Evolutionary conservation across 2,329 filamentous ascomycete species (phyloP), one percentile per base, ranked within the genome.

Genomic region (Talaromyces amestolkiae): DNA sequence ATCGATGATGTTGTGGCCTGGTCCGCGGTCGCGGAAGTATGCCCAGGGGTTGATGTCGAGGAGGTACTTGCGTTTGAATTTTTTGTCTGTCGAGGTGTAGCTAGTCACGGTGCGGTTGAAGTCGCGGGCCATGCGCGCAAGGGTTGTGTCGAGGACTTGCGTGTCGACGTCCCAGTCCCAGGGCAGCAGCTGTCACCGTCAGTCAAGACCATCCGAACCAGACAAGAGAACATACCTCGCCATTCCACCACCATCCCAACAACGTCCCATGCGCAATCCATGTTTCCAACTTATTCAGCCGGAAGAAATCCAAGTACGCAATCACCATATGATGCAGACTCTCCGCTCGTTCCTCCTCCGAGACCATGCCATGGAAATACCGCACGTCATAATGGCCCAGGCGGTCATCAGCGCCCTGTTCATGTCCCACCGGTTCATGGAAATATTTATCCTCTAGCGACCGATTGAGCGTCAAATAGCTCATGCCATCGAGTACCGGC

Each of bases 221-320:
- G 5, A 2, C 27, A 19, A 31, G 7, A 53, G 3, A 19, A 19
- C 2, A 51, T 75, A 85, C 84, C 78, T 82, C 82, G 64, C 82
- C 82, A 74, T 92, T 94, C 92, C 92, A 96, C 90, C 91, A 95
- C 92, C 92, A 96, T 13, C 91, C 92, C 24, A 96, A 81, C 59
- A 95, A 79, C 4, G 91, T 93, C 58, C 92, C 92, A 76, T 96
- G 92, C 45, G 92, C 91, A 66, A 96, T 87, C 92, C 92, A 95
- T 0, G 92, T 94, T 78, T 94, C 91, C 68, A 92, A 78, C 7
- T 86, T 85, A 63, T 89, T 82, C 19, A 85, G 81, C 53, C 82
- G 80, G 76, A 91, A 89, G 64, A 86, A 87, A 54, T 83, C 82
- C 53, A 95, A 83, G 78, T 95, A 95, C 61, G 90, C 88, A 68